Base-by-base conservation (phyloP, 306 rosid genomes). In the Mimosa bimucronata region DNA sequence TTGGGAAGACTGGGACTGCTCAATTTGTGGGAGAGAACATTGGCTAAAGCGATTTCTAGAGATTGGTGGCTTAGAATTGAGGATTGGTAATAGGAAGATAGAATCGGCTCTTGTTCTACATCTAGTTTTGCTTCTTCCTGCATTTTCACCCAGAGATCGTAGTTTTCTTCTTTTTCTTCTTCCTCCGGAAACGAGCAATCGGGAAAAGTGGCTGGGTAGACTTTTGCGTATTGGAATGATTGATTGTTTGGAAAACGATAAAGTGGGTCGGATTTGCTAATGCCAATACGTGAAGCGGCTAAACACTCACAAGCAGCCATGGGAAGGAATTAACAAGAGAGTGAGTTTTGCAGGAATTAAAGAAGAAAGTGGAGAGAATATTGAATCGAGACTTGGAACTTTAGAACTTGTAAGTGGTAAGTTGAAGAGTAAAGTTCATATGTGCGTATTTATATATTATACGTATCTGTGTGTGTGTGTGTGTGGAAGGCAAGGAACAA, bases 91-190 rank as follows among this genome's bases (percentile, higher is more conserved):
- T 84, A 92, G 55, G n/a, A 79, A 0, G 88, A 84, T 77, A 95
- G 77, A 46, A 91, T 83, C 19, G 98, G 96, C 57, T 92, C 98
- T 7, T 74, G 55, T 7, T 82, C 79, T 6, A 91, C 85, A 52
- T 89, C 98, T 3, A 41, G 38, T 2, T 75, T 79, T 30, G 98
- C 98, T 78, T 95, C 98, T 0, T 84, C 89, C 30, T 70, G 82
- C 85, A 94, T 90, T 72, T 82, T 80, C 71, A 23, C n/a, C 98
- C 98, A 94, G 11, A 88, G 62, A 79, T 92, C 87, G 25, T n/a
- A 40, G 1, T 64, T 84, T 14, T 58, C 77, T n/a, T 34, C 5
- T 34, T 34, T 6, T 30, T 31, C 38, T 45, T 83, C 81, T 10
- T 60, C 18, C 34, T 25, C 66, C 19, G 12, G 40, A 40, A 80